Percentiles rank a stretch among this genome's conserved stretches.
Conservation (phyloP, 352 stramenopile genomes). For the Pythium folliculosum region DNA sequence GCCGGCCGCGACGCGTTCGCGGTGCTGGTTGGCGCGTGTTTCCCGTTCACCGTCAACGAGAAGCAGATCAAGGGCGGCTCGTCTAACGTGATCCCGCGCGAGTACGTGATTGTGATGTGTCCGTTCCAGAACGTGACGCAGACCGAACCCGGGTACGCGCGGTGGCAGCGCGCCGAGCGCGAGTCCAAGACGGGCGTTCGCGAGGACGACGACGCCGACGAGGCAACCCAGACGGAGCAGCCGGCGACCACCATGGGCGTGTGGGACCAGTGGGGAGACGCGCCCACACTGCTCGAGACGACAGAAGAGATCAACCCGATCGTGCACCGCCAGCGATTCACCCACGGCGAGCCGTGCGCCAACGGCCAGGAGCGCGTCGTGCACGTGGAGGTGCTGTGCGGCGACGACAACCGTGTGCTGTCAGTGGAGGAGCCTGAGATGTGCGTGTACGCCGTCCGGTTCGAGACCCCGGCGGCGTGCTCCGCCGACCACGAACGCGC, state of each 20-base stretch:
- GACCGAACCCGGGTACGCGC: slow-evolving; percentile 57
- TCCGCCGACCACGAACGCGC: neutral
- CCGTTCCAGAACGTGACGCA: slow-evolving; percentile 85
- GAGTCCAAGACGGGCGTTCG: slow-evolving; percentile 21
- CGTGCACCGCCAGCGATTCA: slow-evolving; percentile 53
- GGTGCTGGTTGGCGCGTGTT: slow-evolving; percentile 61
- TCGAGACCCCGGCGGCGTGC: slow-evolving; percentile 73
- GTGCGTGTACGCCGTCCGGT: slow-evolving; percentile 88
- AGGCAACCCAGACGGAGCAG: slow-evolving; percentile 23
- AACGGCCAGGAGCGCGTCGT: slow-evolving; percentile 79
- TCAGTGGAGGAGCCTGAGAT: slow-evolving; percentile 90
- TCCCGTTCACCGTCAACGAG: slow-evolving; percentile 62
- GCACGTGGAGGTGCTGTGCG: slow-evolving; percentile 79
- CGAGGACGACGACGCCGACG: slow-evolving; percentile 23
- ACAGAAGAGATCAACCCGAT: slow-evolving; percentile 3
- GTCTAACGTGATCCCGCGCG: slow-evolving; percentile 69
- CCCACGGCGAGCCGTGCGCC: slow-evolving; percentile 81
- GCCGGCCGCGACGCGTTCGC: slow-evolving; percentile 52
- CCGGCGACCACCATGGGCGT: slow-evolving; percentile 48
- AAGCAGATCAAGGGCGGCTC: slow-evolving; percentile 80
- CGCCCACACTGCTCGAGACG: neutral
- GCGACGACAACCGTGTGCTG: slow-evolving; percentile 68
- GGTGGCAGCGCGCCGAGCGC: slow-evolving; percentile 56
- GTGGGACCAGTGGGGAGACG: slow-evolving; percentile 61
- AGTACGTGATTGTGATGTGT: slow-evolving; percentile 59